These are phyloP conservation scores for Quercus wislizeni DNA, from an alignment of 306 rosid genomes.

Conservation along the genomic window DNA sequence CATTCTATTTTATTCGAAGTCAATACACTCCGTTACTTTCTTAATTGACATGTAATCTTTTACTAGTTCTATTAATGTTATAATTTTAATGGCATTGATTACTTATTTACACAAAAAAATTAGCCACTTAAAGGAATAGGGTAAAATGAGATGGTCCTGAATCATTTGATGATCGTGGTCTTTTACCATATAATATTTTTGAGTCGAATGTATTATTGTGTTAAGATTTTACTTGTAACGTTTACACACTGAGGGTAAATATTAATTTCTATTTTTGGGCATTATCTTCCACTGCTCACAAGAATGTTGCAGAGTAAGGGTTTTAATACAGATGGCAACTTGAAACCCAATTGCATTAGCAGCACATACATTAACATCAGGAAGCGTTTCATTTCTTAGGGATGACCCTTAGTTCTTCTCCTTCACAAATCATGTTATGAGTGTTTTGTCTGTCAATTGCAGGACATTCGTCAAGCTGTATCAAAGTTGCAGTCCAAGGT, in stretches of 20 bases:
- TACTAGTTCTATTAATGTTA: too few relatives aligned
- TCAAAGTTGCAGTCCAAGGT: constrained; percentile 75
- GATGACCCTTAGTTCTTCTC: neutral
- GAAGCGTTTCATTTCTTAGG: neutral
- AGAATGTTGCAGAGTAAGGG: neutral
- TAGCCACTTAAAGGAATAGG: neutral
- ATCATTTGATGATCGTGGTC: neutral
- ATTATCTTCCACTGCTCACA: neutral
- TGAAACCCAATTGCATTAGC: neutral
- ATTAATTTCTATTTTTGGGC: too few relatives aligned
- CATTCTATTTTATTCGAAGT: too few relatives aligned
- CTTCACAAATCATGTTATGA: neutral
- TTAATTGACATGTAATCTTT: too few relatives aligned
- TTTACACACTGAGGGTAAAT: too few relatives aligned
- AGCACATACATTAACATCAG: neutral
- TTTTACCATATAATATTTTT: neutral
- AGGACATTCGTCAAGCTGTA: constrained; percentile 86
- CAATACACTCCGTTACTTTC: too few relatives aligned
- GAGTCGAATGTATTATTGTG: too few relatives aligned
- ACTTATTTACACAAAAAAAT: too few relatives aligned
- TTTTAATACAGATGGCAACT: neutral
- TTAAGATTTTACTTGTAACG: too few relatives aligned
- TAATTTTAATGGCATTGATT: too few relatives aligned
- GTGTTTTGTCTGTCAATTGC: constrained; percentile 13
- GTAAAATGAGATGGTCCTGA: neutral